These are phyloP conservation scores for Geotrichum carabidarum DNA, from an alignment of 1,139 yeast species.

Conservation along the genomic window DNA sequence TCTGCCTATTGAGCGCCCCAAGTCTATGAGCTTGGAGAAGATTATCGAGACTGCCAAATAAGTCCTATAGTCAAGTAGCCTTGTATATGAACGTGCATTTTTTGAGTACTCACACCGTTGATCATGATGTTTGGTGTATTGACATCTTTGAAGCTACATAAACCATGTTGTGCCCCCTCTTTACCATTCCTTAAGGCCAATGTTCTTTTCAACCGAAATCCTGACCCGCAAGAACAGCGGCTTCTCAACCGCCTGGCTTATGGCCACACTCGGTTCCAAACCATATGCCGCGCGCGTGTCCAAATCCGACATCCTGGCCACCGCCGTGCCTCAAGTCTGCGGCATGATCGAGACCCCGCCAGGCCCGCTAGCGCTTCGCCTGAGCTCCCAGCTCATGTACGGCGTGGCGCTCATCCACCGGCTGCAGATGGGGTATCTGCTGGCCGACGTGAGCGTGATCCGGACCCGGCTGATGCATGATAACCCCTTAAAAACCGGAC, in stretches of 20 bases:
- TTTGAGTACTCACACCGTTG: too few species aligned
- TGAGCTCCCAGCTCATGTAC: slow-evolving; percentile 17
- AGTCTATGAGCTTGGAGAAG: slow-evolving; percentile 71
- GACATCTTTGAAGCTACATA: background rate
- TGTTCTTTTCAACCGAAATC: slow-evolving; percentile 19
- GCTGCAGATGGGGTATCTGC: slow-evolving; percentile 14
- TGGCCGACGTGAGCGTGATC: slow-evolving; percentile 7
- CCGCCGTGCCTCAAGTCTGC: slow-evolving; percentile 17
- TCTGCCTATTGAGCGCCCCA: slow-evolving; percentile 95
- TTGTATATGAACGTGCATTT: too few species aligned
- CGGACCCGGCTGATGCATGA: slow-evolving; percentile 4
- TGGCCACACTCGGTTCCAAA: slow-evolving; percentile 18
- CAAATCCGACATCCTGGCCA: slow-evolving; percentile 12
- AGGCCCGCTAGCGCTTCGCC: slow-evolving; percentile 18
- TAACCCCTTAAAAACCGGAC: background rate
- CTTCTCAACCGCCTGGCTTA: slow-evolving; percentile 19
- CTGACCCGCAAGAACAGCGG: slow-evolving; percentile 15
- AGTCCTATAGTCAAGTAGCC: background rate
- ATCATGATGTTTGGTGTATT: background rate
- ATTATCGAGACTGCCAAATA: slow-evolving; percentile 32
- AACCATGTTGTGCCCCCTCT: background rate
- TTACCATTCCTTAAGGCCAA: background rate
- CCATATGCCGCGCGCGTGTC: slow-evolving; percentile 4
- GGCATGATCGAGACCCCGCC: slow-evolving; percentile 15
- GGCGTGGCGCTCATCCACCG: slow-evolving; percentile 17